Percentiles rank a stretch among this genome's conserved stretches.
Evolutionary conservation across 73 alveolate species (phyloP).

Genomic region (Paraurostyla sp.): DNA sequence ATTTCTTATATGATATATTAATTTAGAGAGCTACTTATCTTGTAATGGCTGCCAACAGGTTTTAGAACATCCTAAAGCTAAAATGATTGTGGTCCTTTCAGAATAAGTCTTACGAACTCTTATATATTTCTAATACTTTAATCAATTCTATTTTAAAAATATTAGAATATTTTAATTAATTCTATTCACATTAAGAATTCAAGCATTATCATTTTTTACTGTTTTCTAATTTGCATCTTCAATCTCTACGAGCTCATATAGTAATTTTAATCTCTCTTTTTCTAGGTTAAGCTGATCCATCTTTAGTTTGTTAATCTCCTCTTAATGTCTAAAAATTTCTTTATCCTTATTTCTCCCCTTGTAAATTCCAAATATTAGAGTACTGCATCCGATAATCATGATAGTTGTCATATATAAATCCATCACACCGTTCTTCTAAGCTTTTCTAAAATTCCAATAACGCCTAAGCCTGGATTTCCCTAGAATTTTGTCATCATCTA

Average conservation of each 20-base stretch:
- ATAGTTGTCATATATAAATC: background rate
- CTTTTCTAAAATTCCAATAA: constrained; percentile 4
- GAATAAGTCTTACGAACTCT: too few relatives aligned
- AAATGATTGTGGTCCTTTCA: background rate
- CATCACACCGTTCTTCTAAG: background rate
- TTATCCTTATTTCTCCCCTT: background rate
- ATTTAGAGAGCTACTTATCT: constrained; percentile 56
- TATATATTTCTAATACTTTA: too few relatives aligned
- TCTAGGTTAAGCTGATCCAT: background rate
- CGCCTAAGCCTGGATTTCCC: background rate
- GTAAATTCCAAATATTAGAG: background rate
- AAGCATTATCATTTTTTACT: too few relatives aligned
- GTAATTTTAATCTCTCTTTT: constrained; percentile 1
- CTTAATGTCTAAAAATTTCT: background rate
- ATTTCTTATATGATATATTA: background rate
- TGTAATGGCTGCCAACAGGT: constrained; percentile 82
- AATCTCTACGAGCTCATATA: background rate
- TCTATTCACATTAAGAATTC: too few relatives aligned
- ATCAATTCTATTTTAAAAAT: background rate
- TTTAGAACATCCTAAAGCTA: constrained; percentile 52
- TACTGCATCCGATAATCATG: background rate
- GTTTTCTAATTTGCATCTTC: constrained; percentile 71
- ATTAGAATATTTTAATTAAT: constrained; percentile 1
- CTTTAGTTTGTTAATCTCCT: background rate
- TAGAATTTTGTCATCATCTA: background rate